These are phyloP conservation scores for Skeletonema costatum DNA, from an alignment of 108 stramenopile genomes.

Conservation along the genomic window DNA sequence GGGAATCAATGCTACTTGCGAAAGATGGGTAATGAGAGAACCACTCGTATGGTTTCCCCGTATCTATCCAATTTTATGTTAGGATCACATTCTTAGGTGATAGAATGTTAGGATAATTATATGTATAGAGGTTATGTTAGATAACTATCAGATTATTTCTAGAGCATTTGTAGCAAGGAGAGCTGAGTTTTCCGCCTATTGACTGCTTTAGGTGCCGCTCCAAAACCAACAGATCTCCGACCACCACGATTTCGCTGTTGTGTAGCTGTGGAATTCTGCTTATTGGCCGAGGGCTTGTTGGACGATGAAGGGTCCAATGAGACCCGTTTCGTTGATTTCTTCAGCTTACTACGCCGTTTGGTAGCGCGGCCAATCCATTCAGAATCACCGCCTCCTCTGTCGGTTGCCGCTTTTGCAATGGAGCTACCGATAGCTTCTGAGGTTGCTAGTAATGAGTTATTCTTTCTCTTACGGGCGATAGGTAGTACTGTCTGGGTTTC, in stretches of 20 bases:
- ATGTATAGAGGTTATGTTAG: neutral
- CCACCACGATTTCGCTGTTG: neutral
- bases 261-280: neutral
- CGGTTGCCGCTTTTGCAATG: neutral
- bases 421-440: conserved; percentile 25
- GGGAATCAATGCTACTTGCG: neutral
- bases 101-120: neutral
- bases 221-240: conserved; percentile 19
- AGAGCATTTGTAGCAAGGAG: conserved; percentile 24
- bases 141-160: neutral
- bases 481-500: neutral
- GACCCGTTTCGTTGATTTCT: neutral
- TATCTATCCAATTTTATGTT: neutral
- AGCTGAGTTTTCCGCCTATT: conserved; percentile 33
- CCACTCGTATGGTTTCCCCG: too few relatives aligned
- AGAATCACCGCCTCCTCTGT: neutral
- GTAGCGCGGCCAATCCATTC: conserved; percentile 12
- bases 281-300: neutral
- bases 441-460: conserved; percentile 9
- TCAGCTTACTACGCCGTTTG: conserved; percentile 1
- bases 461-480: conserved; percentile 1
- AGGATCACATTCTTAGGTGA: neutral
- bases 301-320: neutral
- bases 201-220: conserved; percentile 24
- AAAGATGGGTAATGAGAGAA: neutral